phyloP scores from a whole-genome alignment of 352 stramenopile genomes.

The Aphanomyces euteiches region DNA sequence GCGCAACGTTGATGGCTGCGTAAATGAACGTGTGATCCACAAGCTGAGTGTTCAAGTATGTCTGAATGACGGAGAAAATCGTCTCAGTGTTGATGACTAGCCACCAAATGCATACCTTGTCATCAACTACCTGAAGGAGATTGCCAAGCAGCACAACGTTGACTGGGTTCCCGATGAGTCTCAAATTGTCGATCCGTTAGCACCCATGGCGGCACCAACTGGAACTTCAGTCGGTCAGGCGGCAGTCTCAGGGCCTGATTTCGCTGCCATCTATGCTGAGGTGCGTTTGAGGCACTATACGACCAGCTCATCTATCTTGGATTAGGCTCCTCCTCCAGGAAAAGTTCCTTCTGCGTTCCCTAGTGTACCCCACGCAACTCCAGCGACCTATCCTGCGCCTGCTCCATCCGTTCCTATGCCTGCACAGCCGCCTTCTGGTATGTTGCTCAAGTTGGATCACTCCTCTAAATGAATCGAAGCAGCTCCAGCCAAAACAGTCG shows the following conservation, averaged over 20 bases:
- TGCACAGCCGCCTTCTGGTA: neutral
- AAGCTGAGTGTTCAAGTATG: slow-evolving; percentile 89
- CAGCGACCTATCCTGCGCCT: slow-evolving; percentile 12
- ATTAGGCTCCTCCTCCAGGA: slow-evolving; percentile 45
- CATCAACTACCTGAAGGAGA: slow-evolving; percentile 95
- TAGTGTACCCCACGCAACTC: slow-evolving; percentile 36
- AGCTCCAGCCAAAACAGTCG: slow-evolving; percentile 4
- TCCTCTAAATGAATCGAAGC: neutral
- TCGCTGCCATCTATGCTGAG: slow-evolving; percentile 63
- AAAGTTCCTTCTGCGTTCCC: slow-evolving; percentile 48
- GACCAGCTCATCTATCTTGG: slow-evolving; percentile 17
- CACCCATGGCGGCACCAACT: slow-evolving; percentile 86
- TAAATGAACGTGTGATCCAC: slow-evolving; percentile 89
- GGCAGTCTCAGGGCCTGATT: slow-evolving; percentile 78
- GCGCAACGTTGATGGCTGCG: slow-evolving; percentile 83
- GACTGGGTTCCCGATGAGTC: slow-evolving; percentile 87
- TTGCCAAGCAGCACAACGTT: slow-evolving; percentile 94
- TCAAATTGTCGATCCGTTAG: slow-evolving; percentile 68
- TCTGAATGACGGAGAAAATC: neutral
- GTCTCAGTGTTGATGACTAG: slow-evolving; percentile 30
- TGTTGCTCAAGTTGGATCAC: slow-evolving; percentile 31
- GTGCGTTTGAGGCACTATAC: slow-evolving; percentile 35
- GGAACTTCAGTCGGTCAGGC: slow-evolving; percentile 78
- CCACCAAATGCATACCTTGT: slow-evolving; percentile 93
- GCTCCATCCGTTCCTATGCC: slow-evolving; percentile 11